phyloP scores from a whole-genome alignment of 176 grass and related monocot genomes.

The Phragmites australis region DNA sequence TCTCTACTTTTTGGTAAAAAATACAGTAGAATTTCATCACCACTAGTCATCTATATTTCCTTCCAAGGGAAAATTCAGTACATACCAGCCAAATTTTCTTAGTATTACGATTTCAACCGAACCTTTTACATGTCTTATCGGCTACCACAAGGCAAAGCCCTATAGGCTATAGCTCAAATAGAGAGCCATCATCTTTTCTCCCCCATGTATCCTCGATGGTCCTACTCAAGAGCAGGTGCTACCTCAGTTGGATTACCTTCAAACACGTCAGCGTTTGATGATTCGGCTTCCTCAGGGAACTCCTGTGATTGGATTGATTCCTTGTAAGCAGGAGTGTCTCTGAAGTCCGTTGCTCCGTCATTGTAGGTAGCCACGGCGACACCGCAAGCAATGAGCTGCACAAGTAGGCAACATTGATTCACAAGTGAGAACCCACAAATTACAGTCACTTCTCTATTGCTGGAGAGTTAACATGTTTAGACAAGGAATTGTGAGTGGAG shows the following conservation, averaged over 20 bases:
- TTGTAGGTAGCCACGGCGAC: slow-evolving; percentile 87
- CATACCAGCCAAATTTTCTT: slow-evolving; percentile 25
- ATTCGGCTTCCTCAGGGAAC: slow-evolving; percentile 84
- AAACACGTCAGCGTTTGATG: slow-evolving; percentile 80
- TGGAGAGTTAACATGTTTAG: neutral
- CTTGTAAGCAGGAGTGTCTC: slow-evolving; percentile 78
- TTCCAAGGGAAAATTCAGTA: slow-evolving; percentile 31
- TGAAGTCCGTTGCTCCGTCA: slow-evolving; percentile 90
- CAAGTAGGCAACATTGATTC: slow-evolving; percentile 16
- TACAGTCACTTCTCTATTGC: neutral
- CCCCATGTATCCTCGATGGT: neutral
- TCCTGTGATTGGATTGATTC: slow-evolving; percentile 68
- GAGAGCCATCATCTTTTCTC: slow-evolving; percentile 10
- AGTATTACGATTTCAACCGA: slow-evolving; percentile 23
- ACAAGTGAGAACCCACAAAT: neutral
- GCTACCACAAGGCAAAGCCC: neutral
- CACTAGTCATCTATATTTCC: slow-evolving; percentile 32
- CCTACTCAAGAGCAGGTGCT: slow-evolving; percentile 81
- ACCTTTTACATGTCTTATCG: slow-evolving; percentile 23
- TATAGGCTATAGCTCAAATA: slow-evolving; percentile 21
- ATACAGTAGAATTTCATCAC: slow-evolving; percentile 2
- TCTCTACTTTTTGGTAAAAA: neutral
- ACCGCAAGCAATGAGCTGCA: slow-evolving; percentile 87
- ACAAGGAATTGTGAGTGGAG: neutral
- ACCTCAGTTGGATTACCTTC: slow-evolving; percentile 97